Conservation (phyloP, 1,284 basidiomycete species). For the Leccinum subrobustum region DNA sequence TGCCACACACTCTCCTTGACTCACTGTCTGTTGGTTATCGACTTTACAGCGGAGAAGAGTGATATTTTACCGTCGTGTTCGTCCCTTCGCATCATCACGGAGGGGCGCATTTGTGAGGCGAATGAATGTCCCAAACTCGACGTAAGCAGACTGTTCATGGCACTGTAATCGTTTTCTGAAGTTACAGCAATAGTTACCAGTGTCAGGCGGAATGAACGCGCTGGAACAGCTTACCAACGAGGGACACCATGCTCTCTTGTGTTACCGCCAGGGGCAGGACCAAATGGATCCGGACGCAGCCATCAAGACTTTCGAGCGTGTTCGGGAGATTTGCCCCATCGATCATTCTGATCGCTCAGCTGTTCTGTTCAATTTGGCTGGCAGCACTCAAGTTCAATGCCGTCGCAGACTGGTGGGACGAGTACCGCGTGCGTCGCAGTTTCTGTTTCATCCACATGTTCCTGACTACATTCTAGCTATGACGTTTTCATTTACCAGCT, state of each 20-base stretch:
- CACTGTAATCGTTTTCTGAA: not conserved
- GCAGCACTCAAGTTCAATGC: slow-evolving; percentile 87
- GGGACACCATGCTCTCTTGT: not conserved
- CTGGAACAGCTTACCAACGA: not conserved
- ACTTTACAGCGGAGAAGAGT: not conserved
- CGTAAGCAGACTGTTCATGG: not conserved
- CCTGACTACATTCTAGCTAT: too few relatives aligned
- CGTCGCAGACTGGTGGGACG: slow-evolving; percentile 92
- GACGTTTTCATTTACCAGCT: too few relatives aligned
- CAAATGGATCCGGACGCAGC: not conserved
- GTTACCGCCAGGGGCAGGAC: not conserved
- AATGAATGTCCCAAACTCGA: not conserved
- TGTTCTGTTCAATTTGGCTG: too few relatives aligned
- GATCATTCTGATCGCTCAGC: too few relatives aligned
- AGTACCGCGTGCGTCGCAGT: slow-evolving; percentile 66
- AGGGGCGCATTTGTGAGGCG: not conserved
- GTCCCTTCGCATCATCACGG: not conserved
- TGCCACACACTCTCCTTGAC: not conserved
- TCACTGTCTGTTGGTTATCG: not conserved
- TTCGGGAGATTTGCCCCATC: too few relatives aligned
- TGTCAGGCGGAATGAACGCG: not conserved
- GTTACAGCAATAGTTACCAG: not conserved
- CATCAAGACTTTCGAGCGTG: too few relatives aligned
- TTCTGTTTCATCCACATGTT: too few relatives aligned
- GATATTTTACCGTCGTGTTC: not conserved